phyloP scores from a whole-genome alignment of 768 basidiomycete genomes.

The Fistulinella prunicolor region DNA sequence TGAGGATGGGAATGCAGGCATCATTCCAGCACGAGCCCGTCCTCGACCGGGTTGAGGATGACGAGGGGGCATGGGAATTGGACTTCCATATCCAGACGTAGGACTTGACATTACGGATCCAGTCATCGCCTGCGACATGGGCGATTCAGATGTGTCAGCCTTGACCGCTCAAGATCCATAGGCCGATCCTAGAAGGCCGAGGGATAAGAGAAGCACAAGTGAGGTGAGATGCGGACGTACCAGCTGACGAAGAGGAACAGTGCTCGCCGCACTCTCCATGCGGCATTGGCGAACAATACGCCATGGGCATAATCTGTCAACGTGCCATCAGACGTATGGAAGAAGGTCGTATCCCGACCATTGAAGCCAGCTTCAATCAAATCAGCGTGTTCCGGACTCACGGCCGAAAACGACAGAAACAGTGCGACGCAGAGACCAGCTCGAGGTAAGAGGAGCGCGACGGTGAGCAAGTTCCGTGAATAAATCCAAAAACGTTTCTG shows the following conservation, averaged over 20 bases:
- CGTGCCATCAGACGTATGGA: slow-evolving; percentile 57
- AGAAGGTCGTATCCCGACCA: slow-evolving; percentile 72
- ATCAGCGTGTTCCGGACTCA: slow-evolving; percentile 45
- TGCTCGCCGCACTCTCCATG: slow-evolving; percentile 75
- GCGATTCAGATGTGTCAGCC: no score
- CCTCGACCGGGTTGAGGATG: no score
- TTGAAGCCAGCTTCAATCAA: slow-evolving; percentile 47
- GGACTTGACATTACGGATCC: no score
- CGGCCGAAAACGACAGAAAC: slow-evolving; percentile 60
- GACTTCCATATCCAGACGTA: no score
- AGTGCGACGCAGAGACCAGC: slow-evolving; percentile 73
- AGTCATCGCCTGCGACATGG: no score
- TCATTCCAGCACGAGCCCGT: no score
- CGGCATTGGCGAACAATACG: slow-evolving; percentile 73
- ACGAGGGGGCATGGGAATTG: no score
- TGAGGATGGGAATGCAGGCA: no score
- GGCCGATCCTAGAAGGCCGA: slow-evolving; percentile 55
- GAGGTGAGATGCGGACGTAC: slow-evolving; percentile 34
- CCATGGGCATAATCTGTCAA: slow-evolving; percentile 75
- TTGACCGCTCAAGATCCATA: slow-evolving; percentile 77
- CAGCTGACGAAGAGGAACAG: slow-evolving; percentile 69
- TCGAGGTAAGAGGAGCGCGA: slow-evolving; percentile 79
- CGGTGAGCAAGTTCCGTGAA: slow-evolving; percentile 81
- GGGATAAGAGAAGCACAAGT: not conserved
- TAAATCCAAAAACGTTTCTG: slow-evolving; percentile 83